Evolutionary conservation across 2,329 filamentous ascomycete genomes (phyloP), one percentile per base, ranked within the genome.

Genomic region (Phialemoniopsis sp.): DNA sequence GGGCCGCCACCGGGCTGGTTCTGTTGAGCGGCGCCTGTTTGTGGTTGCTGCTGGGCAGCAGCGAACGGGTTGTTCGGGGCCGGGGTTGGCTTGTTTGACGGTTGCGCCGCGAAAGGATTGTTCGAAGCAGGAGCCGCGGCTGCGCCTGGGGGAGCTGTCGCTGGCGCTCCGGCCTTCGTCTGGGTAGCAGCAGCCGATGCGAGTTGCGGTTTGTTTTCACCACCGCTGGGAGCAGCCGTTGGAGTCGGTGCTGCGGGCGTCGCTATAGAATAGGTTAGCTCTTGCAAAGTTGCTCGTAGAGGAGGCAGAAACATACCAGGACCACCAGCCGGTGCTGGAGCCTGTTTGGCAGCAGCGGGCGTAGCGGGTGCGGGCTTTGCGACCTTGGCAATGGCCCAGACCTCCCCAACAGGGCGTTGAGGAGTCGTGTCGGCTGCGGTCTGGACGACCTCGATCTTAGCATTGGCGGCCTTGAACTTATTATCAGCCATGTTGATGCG

Each of bases 371-470:
- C 19, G 10, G 14, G 69, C 56, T 79, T 85, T 10, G 80, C 76
- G 38, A 65, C 70, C 62, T 91, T 90, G 0, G 85, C 89, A 39
- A 87, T 67, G 46, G 85, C 81, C 87, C 88, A 96, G 1, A 96
- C 90, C 60, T 96, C 89, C 9, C 70, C 78, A 4, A 97, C 89
- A 1, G 89, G 80, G 56, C 81, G 82, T 52, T 91, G 74, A 1
- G 91, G 91, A 1, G 90, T 96, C 35, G 95, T 85, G n/a, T 73
- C 75, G 1, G 85, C 89, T 12, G 91, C 90, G 34, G 80, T 86
- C 54, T 89, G 78, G 4, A 97, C 86, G 2, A 93, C 79, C 2
- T 78, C 76, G 26, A 94, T 66, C 66, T 93, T 94, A 5, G 84
- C 86, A 37, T 73, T 72, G 0, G 82, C 78, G 8, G 68, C 65